Conservation (phyloP, 768 basidiomycete species). For the Kwoniella bestiolae region DNA sequence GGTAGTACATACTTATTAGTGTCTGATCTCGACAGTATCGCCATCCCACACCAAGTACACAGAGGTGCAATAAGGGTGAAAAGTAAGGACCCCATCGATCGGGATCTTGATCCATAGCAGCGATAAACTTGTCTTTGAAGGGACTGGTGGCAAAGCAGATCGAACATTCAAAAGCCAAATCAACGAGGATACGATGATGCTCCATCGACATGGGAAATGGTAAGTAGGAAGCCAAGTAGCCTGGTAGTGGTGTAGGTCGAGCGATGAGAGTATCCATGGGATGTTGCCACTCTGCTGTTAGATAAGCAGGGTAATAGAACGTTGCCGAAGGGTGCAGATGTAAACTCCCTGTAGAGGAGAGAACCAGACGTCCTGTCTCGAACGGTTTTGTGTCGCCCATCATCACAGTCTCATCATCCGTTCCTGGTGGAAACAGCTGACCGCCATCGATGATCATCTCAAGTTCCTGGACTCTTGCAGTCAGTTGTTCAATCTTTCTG, state of each 20-base stretch:
- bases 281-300: not conserved
- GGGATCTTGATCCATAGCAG: conserved; percentile 4
- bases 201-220: conserved; percentile 1
- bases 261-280: not conserved
- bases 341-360: conserved; percentile 1
- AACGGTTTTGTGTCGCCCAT: not conserved
- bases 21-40: not conserved
- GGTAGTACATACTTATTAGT: not conserved
- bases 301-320: conserved; percentile 1
- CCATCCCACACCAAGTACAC: not conserved
- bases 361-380: not conserved
- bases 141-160: not conserved
- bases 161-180: not conserved
- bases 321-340: not conserved
- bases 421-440: not conserved
- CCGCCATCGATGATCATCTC: not conserved
- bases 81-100: not conserved
- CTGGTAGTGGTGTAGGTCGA: not conserved
- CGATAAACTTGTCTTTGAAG: not conserved
- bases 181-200: not conserved
- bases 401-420: no score
- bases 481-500: not conserved
- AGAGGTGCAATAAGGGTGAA: not conserved
- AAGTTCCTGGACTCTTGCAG: not conserved
- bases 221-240: conserved; percentile 4